Evolutionary conservation across 805 yeast genomes (phyloP).

Genomic region (Ogataea ganodermae): DNA sequence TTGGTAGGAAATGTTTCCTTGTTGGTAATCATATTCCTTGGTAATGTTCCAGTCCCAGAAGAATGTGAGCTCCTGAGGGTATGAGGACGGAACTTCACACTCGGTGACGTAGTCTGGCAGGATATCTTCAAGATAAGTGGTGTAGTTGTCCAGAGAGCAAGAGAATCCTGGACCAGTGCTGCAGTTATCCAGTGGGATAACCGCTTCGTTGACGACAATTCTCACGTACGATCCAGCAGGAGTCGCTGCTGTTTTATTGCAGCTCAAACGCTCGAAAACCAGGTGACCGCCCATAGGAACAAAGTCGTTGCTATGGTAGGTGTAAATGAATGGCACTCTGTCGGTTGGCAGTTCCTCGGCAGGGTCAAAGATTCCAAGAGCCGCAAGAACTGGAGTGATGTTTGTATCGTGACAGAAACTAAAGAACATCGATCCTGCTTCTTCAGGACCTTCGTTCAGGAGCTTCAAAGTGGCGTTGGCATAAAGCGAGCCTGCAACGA

Average conservation of each 20-base stretch:
- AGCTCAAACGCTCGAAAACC: constrained; percentile 38
- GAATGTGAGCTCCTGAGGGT: constrained; percentile 19
- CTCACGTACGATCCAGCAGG: constrained; percentile 33
- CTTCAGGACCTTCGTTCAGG: constrained; percentile 32
- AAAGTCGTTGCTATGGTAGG: constrained; percentile 48
- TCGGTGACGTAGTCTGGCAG: constrained; percentile 6
- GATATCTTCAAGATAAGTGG: constrained; percentile 24
- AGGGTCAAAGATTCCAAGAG: constrained; percentile 47
- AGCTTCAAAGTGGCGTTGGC: constrained; percentile 43
- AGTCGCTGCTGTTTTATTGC: constrained; percentile 11
- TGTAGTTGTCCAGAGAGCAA: constrained; percentile 19
- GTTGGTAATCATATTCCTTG: constrained; percentile 16
- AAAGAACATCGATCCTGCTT: constrained; percentile 11
- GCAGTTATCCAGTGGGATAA: constrained; percentile 49
- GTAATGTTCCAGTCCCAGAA: constrained; percentile 21
- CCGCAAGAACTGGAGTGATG: constrained; percentile 48
- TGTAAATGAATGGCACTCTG: constrained; percentile 46
- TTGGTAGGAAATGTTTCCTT: constrained; percentile 11
- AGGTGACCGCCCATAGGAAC: constrained; percentile 56
- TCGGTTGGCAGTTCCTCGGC: constrained; percentile 40
- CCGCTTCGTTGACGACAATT: constrained; percentile 52
- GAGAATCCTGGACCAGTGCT: constrained; percentile 53
- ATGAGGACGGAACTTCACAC: constrained; percentile 11
- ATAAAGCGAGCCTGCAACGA: constrained; percentile 58
- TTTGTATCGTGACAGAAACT: constrained; percentile 54